Percentiles rank a stretch among this genome's conserved stretches.
Evolutionary conservation across 2,329 filamentous ascomycete species (phyloP).

Genomic region (Diplodia corticola): DNA sequence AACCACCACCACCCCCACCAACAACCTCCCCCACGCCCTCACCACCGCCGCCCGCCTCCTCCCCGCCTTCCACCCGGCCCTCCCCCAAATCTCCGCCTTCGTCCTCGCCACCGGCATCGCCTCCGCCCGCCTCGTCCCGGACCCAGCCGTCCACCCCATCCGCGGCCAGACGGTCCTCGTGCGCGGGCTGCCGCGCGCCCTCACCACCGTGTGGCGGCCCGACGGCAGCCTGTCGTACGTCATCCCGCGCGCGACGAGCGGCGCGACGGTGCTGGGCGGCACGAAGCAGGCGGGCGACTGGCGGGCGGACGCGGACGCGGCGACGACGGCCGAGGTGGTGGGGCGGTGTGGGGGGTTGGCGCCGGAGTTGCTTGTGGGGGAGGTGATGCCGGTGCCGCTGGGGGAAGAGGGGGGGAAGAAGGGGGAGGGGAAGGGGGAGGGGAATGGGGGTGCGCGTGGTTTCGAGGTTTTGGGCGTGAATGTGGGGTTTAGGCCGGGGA

Average conservation of each 20-base stretch:
- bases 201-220: slow-evolving; percentile 27
- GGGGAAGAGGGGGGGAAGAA: background rate
- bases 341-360: slow-evolving; percentile 37
- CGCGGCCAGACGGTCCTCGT: slow-evolving; percentile 51
- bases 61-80: background rate
- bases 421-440: too few species aligned
- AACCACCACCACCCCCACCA: background rate
- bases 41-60: slow-evolving; percentile 12
- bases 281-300: slow-evolving; percentile 45
- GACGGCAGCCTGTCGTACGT: slow-evolving; percentile 39
- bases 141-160: slow-evolving; percentile 43
- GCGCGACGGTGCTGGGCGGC: slow-evolving; percentile 48
- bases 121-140: slow-evolving; percentile 40
- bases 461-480: slow-evolving; percentile 48
- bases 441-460: too few species aligned
- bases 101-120: slow-evolving; percentile 49
- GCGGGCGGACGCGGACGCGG: slow-evolving; percentile 34
- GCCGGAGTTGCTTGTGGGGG: slow-evolving; percentile 40
- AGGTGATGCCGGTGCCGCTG: slow-evolving; percentile 28
- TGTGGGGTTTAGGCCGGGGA: slow-evolving; percentile 48
- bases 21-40: slow-evolving; percentile 35
- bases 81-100: slow-evolving; percentile 29
- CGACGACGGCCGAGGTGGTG: slow-evolving; percentile 41
- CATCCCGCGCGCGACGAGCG: slow-evolving; percentile 44
- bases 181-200: slow-evolving; percentile 40